phyloP scores from a whole-genome alignment of 306 rosid genomes.

The Rosa chinensis region DNA sequence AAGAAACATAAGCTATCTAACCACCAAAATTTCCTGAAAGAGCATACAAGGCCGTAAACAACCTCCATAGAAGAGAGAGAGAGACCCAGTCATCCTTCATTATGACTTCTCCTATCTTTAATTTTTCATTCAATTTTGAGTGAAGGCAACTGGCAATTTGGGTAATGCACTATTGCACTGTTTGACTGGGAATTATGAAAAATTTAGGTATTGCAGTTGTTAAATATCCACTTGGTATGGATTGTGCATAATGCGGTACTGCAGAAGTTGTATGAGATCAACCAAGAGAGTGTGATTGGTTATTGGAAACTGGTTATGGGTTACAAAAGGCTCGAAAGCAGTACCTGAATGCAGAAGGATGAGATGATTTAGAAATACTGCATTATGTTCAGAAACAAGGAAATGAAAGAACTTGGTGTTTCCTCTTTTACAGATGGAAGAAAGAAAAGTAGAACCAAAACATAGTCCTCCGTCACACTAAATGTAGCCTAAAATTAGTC shows the following conservation, averaged over 20 bases:
- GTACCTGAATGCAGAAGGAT: neutral
- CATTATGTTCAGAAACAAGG: neutral
- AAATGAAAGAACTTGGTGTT: neutral
- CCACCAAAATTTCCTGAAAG: neutral
- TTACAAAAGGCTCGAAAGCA: neutral
- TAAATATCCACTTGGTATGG: neutral
- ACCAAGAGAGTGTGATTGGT: neutral
- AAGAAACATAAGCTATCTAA: neutral
- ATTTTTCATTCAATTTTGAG: neutral
- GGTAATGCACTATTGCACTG: neutral
- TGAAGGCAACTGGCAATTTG: neutral
- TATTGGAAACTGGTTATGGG: neutral
- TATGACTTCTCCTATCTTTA: too few species aligned
- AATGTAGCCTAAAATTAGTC: neutral
- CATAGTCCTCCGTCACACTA: neutral
- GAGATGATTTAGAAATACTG: neutral
- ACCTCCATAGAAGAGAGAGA: neutral
- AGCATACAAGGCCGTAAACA: too few species aligned
- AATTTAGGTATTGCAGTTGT: neutral
- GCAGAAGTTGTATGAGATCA: neutral
- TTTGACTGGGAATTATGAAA: neutral
- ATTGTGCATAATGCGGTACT: neutral
- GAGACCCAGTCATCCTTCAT: neutral
- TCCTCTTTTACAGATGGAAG: neutral
- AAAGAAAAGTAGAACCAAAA: neutral